Conservation (phyloP, 176 grass and related monocot species). For the maize (Zea mays) region Zm-B73-REFERENCE-NAM-5.0 NC_050101.1:166380001-166380500, state of each 20-base stretch:
- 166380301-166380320: neutral
- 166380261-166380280: neutral
- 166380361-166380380: neutral
- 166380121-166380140: neutral
- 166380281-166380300: constrained; percentile 6
- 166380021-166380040: too few relatives aligned
- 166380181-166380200: neutral
- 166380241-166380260: constrained; percentile 11
- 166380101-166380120: constrained; percentile 17
- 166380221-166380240: constrained; percentile 29
- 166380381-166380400: neutral
- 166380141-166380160: neutral
- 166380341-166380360: constrained; percentile 21
- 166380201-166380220: neutral
- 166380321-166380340: constrained; percentile 9
- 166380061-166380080: neutral
- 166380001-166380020: too few relatives aligned
- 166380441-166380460: neutral
- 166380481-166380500: neutral
- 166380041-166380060: neutral
- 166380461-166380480: too few relatives aligned
- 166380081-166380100: neutral
- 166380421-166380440: neutral
- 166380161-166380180: constrained; percentile 8
- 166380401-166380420: neutral